Evolutionary conservation across 2,329 filamentous ascomycete species (phyloP).

Genomic region (Ceratocystiopsis sp.): DNA sequence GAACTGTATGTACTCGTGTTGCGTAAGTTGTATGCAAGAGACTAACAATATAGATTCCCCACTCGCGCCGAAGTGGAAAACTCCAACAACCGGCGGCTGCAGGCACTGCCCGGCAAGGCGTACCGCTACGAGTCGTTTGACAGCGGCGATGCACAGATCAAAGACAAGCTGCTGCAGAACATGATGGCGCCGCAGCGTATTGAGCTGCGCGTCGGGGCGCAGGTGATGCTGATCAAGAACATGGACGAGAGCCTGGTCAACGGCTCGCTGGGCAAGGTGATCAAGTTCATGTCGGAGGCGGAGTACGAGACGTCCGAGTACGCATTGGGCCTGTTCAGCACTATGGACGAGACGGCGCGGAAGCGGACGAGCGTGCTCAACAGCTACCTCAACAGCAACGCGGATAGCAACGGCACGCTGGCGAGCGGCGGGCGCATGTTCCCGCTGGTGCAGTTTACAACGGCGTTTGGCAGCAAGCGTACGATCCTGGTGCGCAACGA

Average conservation of each 20-base stretch:
- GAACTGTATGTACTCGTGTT: constrained; percentile 42
- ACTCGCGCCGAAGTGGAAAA: constrained; percentile 78
- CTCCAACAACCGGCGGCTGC: constrained; percentile 63
- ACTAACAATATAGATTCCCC: constrained; percentile 43
- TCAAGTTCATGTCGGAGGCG: constrained; percentile 48
- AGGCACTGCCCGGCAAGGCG: constrained; percentile 48
- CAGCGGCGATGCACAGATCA: constrained; percentile 50
- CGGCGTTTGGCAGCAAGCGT: constrained; percentile 59
- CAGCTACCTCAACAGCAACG: constrained; percentile 20
- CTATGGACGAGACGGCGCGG: constrained; percentile 26
- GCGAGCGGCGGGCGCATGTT: constrained; percentile 33
- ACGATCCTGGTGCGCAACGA: constrained; percentile 72
- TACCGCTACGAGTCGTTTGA: constrained; percentile 61
- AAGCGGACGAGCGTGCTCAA: constrained; percentile 39
- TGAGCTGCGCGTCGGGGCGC: constrained; percentile 74
- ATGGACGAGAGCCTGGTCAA: constrained; percentile 90
- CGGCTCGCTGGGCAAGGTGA: constrained; percentile 76
- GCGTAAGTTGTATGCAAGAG: too few species aligned
- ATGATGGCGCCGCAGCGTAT: constrained; percentile 84
- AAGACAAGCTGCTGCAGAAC: constrained; percentile 65
- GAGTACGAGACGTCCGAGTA: constrained; percentile 18
- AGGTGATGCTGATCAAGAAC: constrained; percentile 99
- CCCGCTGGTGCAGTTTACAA: constrained; percentile 70
- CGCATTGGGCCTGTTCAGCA: background rate
- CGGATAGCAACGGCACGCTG: background rate